Evolutionary conservation across 2,329 filamentous ascomycete genomes (phyloP).

Genomic region (Triangularia setosa): DNA sequence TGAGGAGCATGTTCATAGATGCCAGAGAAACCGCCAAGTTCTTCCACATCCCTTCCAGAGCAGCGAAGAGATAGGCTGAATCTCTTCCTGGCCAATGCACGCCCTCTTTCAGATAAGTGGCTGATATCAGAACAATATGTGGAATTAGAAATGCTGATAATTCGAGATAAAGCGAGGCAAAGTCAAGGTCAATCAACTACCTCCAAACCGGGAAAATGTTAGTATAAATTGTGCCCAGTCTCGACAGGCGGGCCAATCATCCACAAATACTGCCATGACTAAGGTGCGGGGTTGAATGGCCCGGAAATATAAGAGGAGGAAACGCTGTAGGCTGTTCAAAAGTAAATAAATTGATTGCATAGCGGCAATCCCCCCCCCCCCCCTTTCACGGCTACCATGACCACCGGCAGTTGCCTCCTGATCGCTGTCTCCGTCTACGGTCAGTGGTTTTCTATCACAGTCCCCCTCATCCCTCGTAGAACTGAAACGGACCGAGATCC

Average conservation of each 20-base stretch:
- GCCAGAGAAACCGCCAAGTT: constrained; percentile 1
- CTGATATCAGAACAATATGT: not conserved
- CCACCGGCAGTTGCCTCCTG: constrained; percentile 11
- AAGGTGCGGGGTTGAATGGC: constrained; percentile 5
- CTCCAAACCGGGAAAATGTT: constrained; percentile 16
- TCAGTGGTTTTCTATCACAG: not conserved
- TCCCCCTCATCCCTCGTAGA: not conserved
- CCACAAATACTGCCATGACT: not conserved
- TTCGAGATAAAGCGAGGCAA: not conserved
- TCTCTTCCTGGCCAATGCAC: not conserved
- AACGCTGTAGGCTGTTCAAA: not conserved
- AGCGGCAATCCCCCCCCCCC: not conserved
- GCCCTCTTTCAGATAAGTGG: not conserved
- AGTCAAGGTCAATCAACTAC: constrained; percentile 4
- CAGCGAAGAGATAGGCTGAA: not conserved
- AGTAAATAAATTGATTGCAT: constrained; percentile 14
- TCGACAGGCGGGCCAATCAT: constrained; percentile 1
- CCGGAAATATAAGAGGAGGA: not conserved
- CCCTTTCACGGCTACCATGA: not conserved
- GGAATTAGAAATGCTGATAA: not conserved
- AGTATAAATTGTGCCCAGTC: constrained; percentile 11
- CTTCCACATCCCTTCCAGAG: constrained; percentile 7
- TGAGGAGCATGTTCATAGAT: not conserved
- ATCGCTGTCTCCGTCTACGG: not conserved
- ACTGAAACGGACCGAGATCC: not conserved